Percentiles rank a stretch among this genome's conserved stretches.
Evolutionary conservation across 2,329 filamentous ascomycete species (phyloP).

Genomic region (Penicillium janthinellum): DNA sequence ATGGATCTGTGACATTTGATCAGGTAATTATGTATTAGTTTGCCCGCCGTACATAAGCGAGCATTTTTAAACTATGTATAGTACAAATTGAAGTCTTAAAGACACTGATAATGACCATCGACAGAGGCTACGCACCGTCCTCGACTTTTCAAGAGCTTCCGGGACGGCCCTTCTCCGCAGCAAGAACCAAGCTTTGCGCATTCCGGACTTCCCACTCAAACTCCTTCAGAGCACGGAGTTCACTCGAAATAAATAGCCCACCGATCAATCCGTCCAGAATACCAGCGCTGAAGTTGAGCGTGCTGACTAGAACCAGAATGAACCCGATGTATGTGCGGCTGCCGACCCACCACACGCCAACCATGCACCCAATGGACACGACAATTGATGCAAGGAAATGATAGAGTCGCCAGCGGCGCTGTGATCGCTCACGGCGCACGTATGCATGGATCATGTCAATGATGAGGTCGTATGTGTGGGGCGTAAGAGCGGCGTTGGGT

Average conservation of each 20-base stretch:
- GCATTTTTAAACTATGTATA: not conserved
- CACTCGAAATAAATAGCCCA: slow-evolving; percentile 80
- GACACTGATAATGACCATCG: too few relatives aligned
- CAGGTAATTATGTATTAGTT: not conserved
- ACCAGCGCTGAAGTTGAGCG: slow-evolving; percentile 73
- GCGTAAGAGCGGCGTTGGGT: slow-evolving; percentile 43
- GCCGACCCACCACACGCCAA: slow-evolving; percentile 80
- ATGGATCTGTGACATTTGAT: not conserved
- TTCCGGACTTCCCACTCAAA: slow-evolving; percentile 91
- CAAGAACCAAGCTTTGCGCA: slow-evolving; percentile 49
- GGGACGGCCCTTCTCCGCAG: slow-evolving; percentile 13
- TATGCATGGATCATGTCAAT: slow-evolving; percentile 71
- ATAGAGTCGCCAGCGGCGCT: slow-evolving; percentile 69
- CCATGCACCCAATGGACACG: slow-evolving; percentile 71
- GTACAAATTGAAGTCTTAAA: not conserved
- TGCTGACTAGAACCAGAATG: slow-evolving; percentile 75
- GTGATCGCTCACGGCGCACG: slow-evolving; percentile 67
- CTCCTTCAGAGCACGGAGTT: slow-evolving; percentile 80
- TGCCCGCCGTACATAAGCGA: not conserved
- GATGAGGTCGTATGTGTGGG: slow-evolving; percentile 68
- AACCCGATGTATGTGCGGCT: slow-evolving; percentile 75
- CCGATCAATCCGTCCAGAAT: slow-evolving; percentile 84
- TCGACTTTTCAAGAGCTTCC: not conserved
- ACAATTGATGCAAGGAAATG: slow-evolving; percentile 73
- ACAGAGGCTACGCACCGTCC: not conserved